Evolutionary conservation across 1,139 yeast species (phyloP), one percentile per base, ranked within the genome.

Genomic region (Debaryomyces sp.): DNA sequence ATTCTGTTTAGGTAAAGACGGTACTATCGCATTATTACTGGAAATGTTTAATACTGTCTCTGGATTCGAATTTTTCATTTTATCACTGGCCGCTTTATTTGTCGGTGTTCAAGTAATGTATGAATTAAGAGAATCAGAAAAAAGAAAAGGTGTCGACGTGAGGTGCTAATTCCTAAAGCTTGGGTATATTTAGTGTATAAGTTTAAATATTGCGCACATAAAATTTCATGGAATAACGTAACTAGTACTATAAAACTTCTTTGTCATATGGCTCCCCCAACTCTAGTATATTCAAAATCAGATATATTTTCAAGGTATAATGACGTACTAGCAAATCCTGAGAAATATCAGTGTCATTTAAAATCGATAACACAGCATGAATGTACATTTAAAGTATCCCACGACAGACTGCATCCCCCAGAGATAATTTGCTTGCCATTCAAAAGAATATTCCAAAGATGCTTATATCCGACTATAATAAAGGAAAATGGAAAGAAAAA

Each of bases 91-190:
- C 5, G 82, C 89, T 49, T 73, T 95, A 41, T 94, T 88, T 66
- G 85, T 90, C 21, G 98, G 87, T 2, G 85, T 84, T 1, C 99
- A 94, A 65, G 87, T 91, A 24, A 95, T 95, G 99, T 92, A 91
- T 72, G 99, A 95, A 66, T 69, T 88, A 53, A 80, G 99, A 58
- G 96, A 90, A 63, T 73, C 83, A 37, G 99, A 94, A 64, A 86
- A 82, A 66, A 80, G 98, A 59, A 76, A 80, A 48, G 98, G 97
- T 1, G 80, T 92, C 27, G 83, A 87, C 63, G 82, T 91, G 36
- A 84, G 89, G 61, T 94, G 97, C 67, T 92, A 58, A 55, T 15
- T 13, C 34, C 23, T 32, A 21, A 24, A 36, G 44, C 18, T 33
- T n/a, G 26, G 6, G 6, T 21, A 41, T 13, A 27, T 29, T n/a